Percentiles rank a stretch among this genome's conserved stretches.
These are phyloP conservation scores for Polygonum maritimum DNA, from an alignment of 148 eudicot species.

Conservation along the genomic window DNA sequence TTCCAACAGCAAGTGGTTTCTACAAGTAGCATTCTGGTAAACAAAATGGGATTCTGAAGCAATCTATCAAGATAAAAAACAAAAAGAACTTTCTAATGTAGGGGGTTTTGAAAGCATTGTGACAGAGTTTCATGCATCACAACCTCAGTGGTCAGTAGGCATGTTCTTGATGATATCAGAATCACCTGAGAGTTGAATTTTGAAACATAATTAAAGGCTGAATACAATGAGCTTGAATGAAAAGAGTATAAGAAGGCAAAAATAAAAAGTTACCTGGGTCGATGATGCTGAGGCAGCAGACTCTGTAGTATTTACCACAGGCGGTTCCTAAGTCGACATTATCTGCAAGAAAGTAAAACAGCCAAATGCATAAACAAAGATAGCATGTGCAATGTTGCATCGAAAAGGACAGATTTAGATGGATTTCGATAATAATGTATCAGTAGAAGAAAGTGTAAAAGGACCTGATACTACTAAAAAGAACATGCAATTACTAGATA, in stretches of 20 bases:
- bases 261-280: constrained; percentile 28
- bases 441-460: not conserved
- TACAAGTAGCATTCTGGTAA: constrained; percentile 3
- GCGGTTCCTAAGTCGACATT: constrained; percentile 58
- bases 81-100: not conserved
- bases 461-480: not conserved
- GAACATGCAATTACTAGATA: not conserved
- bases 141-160: constrained; percentile 36
- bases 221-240: not conserved
- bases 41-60: not conserved
- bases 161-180: constrained; percentile 53
- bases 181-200: constrained; percentile 32
- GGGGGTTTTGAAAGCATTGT: not conserved
- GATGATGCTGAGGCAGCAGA: constrained; percentile 54
- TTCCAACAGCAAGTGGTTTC: not conserved
- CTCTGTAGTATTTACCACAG: constrained; percentile 52
- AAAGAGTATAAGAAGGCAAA: not conserved
- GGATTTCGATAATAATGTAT: not conserved
- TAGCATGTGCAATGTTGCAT: not conserved
- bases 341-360: constrained; percentile 18
- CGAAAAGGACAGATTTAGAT: not conserved
- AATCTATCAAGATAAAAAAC: not conserved
- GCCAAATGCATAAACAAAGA: not conserved
- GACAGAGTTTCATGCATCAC: not conserved
- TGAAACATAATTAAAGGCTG: not conserved